Percentiles rank a stretch among this genome's conserved stretches.
phyloP scores from a whole-genome alignment of 352 stramenopile genomes.

The Pythium sp. region DNA sequence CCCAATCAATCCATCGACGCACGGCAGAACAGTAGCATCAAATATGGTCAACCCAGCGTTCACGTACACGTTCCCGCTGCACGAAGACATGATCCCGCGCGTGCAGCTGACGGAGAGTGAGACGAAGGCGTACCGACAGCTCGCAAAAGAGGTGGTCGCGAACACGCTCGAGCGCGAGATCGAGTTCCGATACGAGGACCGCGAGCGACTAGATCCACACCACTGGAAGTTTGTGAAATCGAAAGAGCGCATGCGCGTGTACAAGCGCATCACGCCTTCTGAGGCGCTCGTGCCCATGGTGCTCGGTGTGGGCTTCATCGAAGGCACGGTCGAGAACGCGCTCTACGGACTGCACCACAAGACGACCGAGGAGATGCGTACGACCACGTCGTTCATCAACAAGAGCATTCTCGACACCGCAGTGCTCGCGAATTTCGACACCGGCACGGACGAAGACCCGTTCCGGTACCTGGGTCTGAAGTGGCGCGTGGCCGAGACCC shows the following conservation, averaged over 20 bases:
- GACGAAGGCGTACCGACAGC: constrained; percentile 24
- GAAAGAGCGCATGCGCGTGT: constrained; percentile 33
- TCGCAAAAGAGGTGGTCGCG: constrained; percentile 35
- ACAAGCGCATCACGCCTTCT: constrained; percentile 27
- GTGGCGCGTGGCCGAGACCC: constrained; percentile 30
- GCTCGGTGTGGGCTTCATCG: constrained; percentile 40
- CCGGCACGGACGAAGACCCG: constrained; percentile 30
- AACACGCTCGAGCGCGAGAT: constrained; percentile 47
- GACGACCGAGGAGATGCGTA: constrained; percentile 48
- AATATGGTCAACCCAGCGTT: background rate
- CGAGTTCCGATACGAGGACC: constrained; percentile 20
- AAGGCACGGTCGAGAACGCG: constrained; percentile 38
- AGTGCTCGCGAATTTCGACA: constrained; percentile 38
- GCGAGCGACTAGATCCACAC: constrained; percentile 4
- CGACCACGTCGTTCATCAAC: constrained; percentile 31
- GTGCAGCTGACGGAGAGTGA: constrained; percentile 34
- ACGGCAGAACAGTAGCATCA: background rate
- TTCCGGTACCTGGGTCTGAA: constrained; percentile 52
- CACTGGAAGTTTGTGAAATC: constrained; percentile 39
- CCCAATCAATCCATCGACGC: background rate
- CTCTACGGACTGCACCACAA: constrained; percentile 53
- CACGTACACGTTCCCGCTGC: constrained; percentile 22
- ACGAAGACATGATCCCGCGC: constrained; percentile 16
- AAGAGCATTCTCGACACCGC: constrained; percentile 38
- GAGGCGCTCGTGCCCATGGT: constrained; percentile 35